Evolutionary conservation across 495 filamentous ascomycete genomes (phyloP).

Genomic region (Cetradonia linearis): DNA sequence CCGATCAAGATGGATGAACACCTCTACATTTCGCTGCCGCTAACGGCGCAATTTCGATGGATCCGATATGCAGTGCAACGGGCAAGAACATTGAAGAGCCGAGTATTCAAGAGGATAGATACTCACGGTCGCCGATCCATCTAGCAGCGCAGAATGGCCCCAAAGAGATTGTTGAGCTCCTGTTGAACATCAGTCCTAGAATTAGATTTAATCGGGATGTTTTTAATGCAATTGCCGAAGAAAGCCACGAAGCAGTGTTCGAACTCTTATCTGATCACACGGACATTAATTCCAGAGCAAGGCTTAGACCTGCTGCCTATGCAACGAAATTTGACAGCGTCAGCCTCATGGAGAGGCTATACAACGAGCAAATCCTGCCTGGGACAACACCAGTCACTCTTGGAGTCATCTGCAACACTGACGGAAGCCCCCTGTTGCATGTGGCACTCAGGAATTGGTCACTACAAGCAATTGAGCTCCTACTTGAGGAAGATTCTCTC

Average conservation of each 20-base stretch:
- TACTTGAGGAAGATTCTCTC: neutral
- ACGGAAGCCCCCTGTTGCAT: neutral
- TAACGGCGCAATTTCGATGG: neutral
- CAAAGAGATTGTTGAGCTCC: neutral
- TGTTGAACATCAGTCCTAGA: neutral
- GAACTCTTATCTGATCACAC: neutral
- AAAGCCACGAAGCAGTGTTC: neutral
- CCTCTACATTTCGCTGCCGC: conserved; percentile 1
- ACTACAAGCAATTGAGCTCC: neutral
- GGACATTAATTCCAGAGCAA: neutral
- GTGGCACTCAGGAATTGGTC: neutral
- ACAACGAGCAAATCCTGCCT: no score
- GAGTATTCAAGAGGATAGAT: neutral
- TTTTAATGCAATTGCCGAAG: neutral
- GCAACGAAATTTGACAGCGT: neutral
- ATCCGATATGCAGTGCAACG: neutral
- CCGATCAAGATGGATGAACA: neutral
- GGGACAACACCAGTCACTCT: no score
- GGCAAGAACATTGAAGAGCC: neutral
- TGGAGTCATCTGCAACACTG: no score
- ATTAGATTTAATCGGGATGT: neutral
- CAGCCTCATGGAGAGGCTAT: neutral
- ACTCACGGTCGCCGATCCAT: neutral
- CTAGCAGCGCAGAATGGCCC: neutral
- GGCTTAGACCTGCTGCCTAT: neutral